Conservation (phyloP, 1,284 basidiomycete genomes). For the Thelephora terrestris region DNA sequence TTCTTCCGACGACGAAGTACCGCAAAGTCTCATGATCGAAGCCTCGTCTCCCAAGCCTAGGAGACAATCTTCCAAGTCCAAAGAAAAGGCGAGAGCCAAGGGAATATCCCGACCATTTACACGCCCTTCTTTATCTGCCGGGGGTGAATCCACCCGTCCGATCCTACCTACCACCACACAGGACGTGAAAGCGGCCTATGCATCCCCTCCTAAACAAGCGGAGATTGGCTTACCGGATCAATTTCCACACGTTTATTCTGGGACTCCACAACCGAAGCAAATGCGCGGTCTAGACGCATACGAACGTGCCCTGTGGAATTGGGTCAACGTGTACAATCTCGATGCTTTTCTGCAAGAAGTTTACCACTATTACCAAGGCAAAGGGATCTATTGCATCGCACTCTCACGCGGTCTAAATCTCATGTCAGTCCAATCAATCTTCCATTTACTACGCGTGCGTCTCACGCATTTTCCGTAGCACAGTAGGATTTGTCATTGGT, state of each 20-base stretch:
- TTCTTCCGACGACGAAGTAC: slow-evolving; percentile 70
- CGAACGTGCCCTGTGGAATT: slow-evolving; percentile 93
- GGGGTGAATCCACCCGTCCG: slow-evolving; percentile 10
- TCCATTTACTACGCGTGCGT: slow-evolving; percentile 8
- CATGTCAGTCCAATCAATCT: slow-evolving; percentile 51
- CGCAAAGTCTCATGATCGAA: slow-evolving; percentile 77
- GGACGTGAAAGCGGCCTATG: slow-evolving; percentile 11
- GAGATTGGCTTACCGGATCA: slow-evolving; percentile 38
- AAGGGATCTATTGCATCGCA: slow-evolving; percentile 92
- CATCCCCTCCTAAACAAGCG: slow-evolving; percentile 55
- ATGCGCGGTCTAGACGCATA: slow-evolving; percentile 73
- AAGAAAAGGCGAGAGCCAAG: background rate
- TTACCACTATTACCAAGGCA: slow-evolving; percentile 93
- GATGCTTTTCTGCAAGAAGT: slow-evolving; percentile 93
- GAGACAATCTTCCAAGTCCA: slow-evolving; percentile 8
- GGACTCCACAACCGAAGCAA: slow-evolving; percentile 29
- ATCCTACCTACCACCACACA: slow-evolving; percentile 11
- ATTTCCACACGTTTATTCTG: slow-evolving; percentile 13
- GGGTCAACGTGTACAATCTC: slow-evolving; percentile 97
- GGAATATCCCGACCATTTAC: slow-evolving; percentile 10
- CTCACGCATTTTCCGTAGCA: slow-evolving; percentile 41
- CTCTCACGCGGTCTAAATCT: slow-evolving; percentile 83
- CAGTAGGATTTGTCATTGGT: slow-evolving; percentile 91
- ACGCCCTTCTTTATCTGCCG: slow-evolving; percentile 19
- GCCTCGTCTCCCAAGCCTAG: slow-evolving; percentile 29